Evolutionary conservation across 2,329 filamentous ascomycete genomes (phyloP).

Genomic region (Neonectria ditissima): DNA sequence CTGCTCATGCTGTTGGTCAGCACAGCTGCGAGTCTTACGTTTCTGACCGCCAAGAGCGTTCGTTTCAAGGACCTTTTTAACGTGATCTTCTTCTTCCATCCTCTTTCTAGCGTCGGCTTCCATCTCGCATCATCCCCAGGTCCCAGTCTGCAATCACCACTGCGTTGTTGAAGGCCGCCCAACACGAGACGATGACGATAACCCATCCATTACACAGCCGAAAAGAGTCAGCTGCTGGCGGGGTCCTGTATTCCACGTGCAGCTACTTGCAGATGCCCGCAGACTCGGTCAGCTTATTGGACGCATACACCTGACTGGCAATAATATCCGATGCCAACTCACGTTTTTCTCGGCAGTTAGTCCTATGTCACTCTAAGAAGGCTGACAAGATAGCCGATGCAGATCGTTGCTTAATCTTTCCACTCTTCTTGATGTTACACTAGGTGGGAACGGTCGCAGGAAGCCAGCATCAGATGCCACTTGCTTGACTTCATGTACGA

Average conservation of each 20-base stretch:
- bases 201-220: neutral
- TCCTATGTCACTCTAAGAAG: neutral
- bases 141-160: neutral
- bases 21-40: neutral
- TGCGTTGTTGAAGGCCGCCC: neutral
- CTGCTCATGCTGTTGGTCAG: conserved; percentile 2
- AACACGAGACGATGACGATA: neutral
- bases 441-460: neutral
- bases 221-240: neutral
- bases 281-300: neutral
- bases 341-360: neutral
- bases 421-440: neutral
- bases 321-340: neutral
- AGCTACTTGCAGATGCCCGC: neutral
- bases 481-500: neutral
- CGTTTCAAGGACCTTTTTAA: neutral
- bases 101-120: neutral
- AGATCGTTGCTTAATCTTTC: neutral
- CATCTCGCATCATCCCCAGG: neutral
- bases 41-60: neutral
- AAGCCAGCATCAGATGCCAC: neutral
- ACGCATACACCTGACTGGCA: neutral
- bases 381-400: neutral
- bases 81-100: neutral
- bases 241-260: neutral